These are phyloP conservation scores for Beauveria brongniartii DNA, from an alignment of 2,329 filamentous ascomycete species.

Conservation along the genomic window DNA sequence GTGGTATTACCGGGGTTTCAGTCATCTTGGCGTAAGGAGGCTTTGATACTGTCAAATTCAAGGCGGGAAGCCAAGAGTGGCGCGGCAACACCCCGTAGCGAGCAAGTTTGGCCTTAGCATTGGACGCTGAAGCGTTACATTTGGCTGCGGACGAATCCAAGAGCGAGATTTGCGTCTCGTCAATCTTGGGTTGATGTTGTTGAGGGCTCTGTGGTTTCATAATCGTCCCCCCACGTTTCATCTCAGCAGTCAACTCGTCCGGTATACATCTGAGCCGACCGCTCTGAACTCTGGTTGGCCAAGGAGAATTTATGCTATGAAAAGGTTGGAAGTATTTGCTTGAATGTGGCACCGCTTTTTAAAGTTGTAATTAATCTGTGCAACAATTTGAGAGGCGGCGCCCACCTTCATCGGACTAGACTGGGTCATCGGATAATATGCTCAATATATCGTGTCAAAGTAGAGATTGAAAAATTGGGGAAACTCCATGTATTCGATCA, in stretches of 20 bases:
- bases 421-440: conserved; percentile 1
- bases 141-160: not conserved
- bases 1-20: not conserved
- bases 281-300: conserved; percentile 2
- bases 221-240: conserved; percentile 8
- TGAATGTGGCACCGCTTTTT: not conserved
- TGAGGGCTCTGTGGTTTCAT: not conserved
- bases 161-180: not conserved
- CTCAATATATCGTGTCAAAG: not conserved
- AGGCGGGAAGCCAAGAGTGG: not conserved
- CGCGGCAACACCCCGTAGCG: not conserved
- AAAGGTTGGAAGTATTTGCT: not conserved
- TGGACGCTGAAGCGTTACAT: not conserved
- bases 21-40: conserved; percentile 1
- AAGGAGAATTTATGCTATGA: not conserved
- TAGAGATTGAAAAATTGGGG: not conserved
- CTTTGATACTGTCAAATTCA: not conserved
- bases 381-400: not conserved
- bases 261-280: conserved; percentile 10
- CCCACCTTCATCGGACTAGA: not conserved
- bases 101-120: not conserved
- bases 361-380: not conserved
- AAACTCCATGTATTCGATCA: not conserved
- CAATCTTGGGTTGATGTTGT: not conserved
- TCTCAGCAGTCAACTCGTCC: conserved; percentile 18